phyloP scores from a whole-genome alignment of 306 rosid species.

The Acmispon strigosus region DNA sequence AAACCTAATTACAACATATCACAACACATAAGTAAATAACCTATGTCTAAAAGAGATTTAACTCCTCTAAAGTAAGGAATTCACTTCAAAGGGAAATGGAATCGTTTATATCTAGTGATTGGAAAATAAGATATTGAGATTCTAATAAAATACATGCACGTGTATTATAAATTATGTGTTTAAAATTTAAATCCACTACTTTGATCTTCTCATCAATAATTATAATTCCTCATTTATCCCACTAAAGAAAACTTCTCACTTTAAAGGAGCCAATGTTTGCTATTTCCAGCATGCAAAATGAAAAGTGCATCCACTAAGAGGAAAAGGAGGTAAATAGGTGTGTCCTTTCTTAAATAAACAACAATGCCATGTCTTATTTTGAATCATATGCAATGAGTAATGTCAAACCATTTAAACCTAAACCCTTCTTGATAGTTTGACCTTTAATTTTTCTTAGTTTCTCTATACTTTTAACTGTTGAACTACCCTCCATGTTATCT shows the following conservation, averaged over 20 bases:
- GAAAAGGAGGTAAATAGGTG: neutral
- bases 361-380: neutral
- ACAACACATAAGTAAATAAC: neutral
- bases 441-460: neutral
- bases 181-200: neutral
- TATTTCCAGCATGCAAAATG: constrained; percentile 2
- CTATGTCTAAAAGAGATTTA: neutral
- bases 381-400: neutral
- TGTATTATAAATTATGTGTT: neutral
- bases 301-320: neutral
- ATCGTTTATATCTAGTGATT: neutral
- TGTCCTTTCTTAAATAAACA: neutral
- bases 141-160: neutral
- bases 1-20: too few relatives aligned
- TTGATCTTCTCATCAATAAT: neutral
- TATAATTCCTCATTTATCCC: neutral
- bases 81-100: neutral
- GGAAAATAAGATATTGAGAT: neutral
- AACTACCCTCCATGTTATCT: neutral
- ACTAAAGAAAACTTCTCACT: neutral
- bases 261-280: neutral
- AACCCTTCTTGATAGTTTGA: neutral
- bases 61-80: neutral
- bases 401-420: neutral
- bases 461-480: neutral